Percentiles rank a stretch among this genome's conserved stretches.
These are phyloP conservation scores for Exophiala lecanii-corni DNA, from an alignment of 2,329 filamentous ascomycete species.

Conservation along the genomic window DNA sequence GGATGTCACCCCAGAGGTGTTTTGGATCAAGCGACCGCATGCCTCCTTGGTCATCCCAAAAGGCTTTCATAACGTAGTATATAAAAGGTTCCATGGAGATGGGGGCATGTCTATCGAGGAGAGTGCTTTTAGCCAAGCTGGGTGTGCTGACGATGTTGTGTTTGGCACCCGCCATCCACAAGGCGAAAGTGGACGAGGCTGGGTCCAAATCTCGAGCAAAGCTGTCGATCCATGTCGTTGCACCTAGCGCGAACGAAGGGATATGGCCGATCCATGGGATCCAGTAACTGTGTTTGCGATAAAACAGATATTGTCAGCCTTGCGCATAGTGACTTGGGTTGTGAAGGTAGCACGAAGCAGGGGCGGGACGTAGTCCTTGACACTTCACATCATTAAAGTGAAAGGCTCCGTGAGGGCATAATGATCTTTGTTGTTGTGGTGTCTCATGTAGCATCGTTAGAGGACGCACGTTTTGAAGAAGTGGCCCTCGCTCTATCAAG, in stretches of 20 bases:
- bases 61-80: slow-evolving; percentile 35
- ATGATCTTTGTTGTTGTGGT: no score
- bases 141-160: slow-evolving; percentile 50
- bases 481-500: no score
- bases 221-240: slow-evolving; percentile 6
- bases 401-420: no score
- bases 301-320: no score
- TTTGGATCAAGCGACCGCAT: slow-evolving; percentile 33
- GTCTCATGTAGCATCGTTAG: no score
- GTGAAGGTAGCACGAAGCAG: no score
- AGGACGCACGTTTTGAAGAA: no score
- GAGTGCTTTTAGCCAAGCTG: slow-evolving; percentile 40
- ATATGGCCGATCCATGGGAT: slow-evolving; percentile 55
- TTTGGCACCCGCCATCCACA: slow-evolving; percentile 36
- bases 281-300: no score
- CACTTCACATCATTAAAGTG: no score
- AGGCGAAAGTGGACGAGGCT: slow-evolving; percentile 20
- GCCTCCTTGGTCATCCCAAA: slow-evolving; percentile 40
- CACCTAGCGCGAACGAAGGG: slow-evolving; percentile 37
- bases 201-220: slow-evolving; percentile 9
- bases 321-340: no score
- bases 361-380: no score
- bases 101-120: slow-evolving; percentile 30
- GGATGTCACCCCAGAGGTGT: slow-evolving; percentile 34
- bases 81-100: slow-evolving; percentile 30